Percentiles rank a stretch among this genome's conserved stretches.
phyloP scores from a whole-genome alignment of 805 yeast genomes.

The Suhomyces tanzawaensis region DNA sequence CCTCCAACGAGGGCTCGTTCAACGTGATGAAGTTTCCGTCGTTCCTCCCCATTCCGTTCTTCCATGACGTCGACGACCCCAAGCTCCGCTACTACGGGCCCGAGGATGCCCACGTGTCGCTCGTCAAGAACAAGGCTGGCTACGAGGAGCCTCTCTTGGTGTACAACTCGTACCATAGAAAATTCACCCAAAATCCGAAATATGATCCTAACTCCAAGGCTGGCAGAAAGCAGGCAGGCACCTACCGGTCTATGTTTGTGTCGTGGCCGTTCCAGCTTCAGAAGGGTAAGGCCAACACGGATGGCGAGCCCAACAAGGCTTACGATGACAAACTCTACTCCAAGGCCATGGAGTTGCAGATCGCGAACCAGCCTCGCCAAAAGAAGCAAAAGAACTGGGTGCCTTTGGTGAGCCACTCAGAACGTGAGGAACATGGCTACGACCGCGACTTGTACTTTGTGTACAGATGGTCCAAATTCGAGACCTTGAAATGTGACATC shows the following conservation, averaged over 20 bases:
- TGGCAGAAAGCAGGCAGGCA: slow-evolving; percentile 8
- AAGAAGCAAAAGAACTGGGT: slow-evolving; percentile 40
- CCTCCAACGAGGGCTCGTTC: slow-evolving; percentile 12
- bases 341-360: slow-evolving; percentile 20
- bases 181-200: slow-evolving; percentile 6
- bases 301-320: slow-evolving; percentile 27
- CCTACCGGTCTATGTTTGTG: slow-evolving; percentile 29
- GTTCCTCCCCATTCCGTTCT: slow-evolving; percentile 31
- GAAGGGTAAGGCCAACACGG: slow-evolving; percentile 27
- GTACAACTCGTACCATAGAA: slow-evolving; percentile 35
- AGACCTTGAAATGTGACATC: slow-evolving; percentile 25
- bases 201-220: slow-evolving; percentile 4
- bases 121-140: slow-evolving; percentile 31
- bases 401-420: slow-evolving; percentile 30
- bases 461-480: slow-evolving; percentile 32
- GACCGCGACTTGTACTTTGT: slow-evolving; percentile 31
- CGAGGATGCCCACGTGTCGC: slow-evolving; percentile 48
- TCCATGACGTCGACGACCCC: slow-evolving; percentile 19
- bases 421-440: slow-evolving; percentile 18
- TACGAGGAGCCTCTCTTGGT: slow-evolving; percentile 47
- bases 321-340: slow-evolving; percentile 17
- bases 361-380: slow-evolving; percentile 7
- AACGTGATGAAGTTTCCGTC: slow-evolving; percentile 21
- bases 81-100: slow-evolving; percentile 38
- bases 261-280: slow-evolving; percentile 34